Percentiles rank a stretch among this genome's conserved stretches.
phyloP scores from a whole-genome alignment of 2,329 filamentous ascomycete genomes.

The Hypoxylon sp. region DNA sequence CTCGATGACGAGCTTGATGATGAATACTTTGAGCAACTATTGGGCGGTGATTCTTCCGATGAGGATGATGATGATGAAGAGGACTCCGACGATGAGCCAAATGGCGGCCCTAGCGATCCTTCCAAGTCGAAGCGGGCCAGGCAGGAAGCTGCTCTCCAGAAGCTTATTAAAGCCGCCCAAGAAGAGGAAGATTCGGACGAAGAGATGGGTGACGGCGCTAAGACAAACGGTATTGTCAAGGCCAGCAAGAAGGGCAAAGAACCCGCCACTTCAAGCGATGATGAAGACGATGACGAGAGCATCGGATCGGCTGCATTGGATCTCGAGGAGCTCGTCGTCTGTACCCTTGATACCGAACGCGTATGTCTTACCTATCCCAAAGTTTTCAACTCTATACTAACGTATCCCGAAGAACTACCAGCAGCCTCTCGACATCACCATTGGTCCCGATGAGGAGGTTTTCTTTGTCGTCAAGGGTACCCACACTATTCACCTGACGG shows the following conservation, averaged over 20 bases:
- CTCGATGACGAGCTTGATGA: slow-evolving; percentile 77
- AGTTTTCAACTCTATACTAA: slow-evolving; percentile 48
- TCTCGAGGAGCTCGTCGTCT: slow-evolving; percentile 92
- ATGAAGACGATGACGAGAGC: slow-evolving; percentile 67
- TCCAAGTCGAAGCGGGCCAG: slow-evolving; percentile 89
- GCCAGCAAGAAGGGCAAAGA: slow-evolving; percentile 79
- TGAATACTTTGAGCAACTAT: slow-evolving; percentile 71
- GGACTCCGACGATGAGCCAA: slow-evolving; percentile 78
- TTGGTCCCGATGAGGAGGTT: slow-evolving; percentile 88
- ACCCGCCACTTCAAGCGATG: slow-evolving; percentile 66
- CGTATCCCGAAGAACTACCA: slow-evolving; percentile 81
- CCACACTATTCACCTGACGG: slow-evolving; percentile 91
- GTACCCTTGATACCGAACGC: slow-evolving; percentile 93
- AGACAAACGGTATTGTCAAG: slow-evolving; percentile 70
- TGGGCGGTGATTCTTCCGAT: slow-evolving; percentile 64
- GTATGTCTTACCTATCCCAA: slow-evolving; percentile 66
- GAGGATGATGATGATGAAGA: slow-evolving; percentile 69
- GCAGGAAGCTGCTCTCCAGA: slow-evolving; percentile 81
- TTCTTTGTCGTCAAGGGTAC: slow-evolving; percentile 94
- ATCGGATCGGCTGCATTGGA: slow-evolving; percentile 72
- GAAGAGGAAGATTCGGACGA: slow-evolving; percentile 73
- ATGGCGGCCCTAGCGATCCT: slow-evolving; percentile 92
- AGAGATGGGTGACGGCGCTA: slow-evolving; percentile 74
- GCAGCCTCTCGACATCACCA: slow-evolving; percentile 92
- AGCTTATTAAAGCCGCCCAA: slow-evolving; percentile 79